Evolutionary conservation across 179 eudicot species (phyloP), one percentile per base, ranked within the genome.

Genomic region (Camellia oleifera): DNA sequence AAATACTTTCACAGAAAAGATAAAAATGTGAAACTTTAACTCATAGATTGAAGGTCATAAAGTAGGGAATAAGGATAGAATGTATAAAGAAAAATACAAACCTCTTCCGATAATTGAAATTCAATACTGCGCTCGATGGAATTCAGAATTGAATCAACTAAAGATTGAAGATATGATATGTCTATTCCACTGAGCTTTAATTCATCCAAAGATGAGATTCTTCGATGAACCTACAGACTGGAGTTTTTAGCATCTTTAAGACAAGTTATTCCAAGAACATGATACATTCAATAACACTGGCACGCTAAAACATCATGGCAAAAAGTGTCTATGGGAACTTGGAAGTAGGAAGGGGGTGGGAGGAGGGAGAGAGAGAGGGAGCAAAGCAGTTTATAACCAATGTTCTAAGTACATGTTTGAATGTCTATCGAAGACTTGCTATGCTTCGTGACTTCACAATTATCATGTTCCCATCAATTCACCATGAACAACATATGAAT

Each of bases 81-180:
- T 44, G 67, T 2, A 57, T 5, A 46, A 0, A 63, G 75, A 18
- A 67, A 71, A 61, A 4, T 15, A 7, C 20, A 76, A 75, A 74
- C 84, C 82, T 84, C 83, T 40, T 85, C 82, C 48, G 75, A 79
- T 72, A 81, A 20, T 18, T 84, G 82, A 40, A 83, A 85, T 52
- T 82, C 81, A 64, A 79, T 79, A 72, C 87, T 79, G 60, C 69
- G 17, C 23, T 71, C 58, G 17, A 89, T 77, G 23, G 87, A 84
- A 62, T 79, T 74, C 73, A 85, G 44, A 66, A 85, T 82, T 14
- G 78, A 62, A 74, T 87, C 90, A 76, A 84, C 78, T 76, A 75
- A 14, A 52, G 71, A 78, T 80, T 74, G 75, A 56, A 85, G 76
- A 13, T 82, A 76, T 15, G 82, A 60, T 79, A 74, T 74, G n/a